Base-by-base conservation (phyloP, 2,329 filamentous ascomycete genomes). In the Alternaria ventricosa region DNA sequence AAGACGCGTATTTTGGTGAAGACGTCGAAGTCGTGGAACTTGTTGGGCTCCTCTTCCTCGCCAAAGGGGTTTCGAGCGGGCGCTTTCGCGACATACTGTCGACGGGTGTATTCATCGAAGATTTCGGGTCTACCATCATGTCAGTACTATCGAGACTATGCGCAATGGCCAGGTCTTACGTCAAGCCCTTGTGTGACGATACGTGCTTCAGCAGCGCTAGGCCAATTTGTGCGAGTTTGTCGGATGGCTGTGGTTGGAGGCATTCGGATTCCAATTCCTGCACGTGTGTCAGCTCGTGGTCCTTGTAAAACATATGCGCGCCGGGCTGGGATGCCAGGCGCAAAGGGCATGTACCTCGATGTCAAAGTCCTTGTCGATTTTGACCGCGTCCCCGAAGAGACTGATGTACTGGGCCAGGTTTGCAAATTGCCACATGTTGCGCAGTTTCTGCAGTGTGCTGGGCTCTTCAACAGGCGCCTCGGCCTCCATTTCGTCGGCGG, bases 361-460 rank as follows among this genome's bases (percentile, higher is more conserved):
- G 75, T 95, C 93, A 67, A 97, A 86, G 75, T 91, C 89, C 66
- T 96, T 92, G 72, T 96, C 91, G 69, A 98, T 92, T 83, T 97
- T 97, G 78, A 97, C 90, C 46, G 90, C 90, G 74, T 91, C 90
- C 65, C 95, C 94, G 80, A 99, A 99, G 44, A 95, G 88, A 78
- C 90, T 92, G 65, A 98, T 92, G 87, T 94, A 99, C 82, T 99
- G 95, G 82, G 91, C 94, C 8, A 98, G 84, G 75, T 94, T 95
- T 65, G 95, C 93, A 81, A 98, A 97, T 80, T 97, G 92, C 94
- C 95, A 98, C 86, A 92, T 94, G 78, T 92, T 96, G 67, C 95
- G 89, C 70, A 98, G 87, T 69, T 86, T 89, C 62, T 88, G 83
- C 27, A 96, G 84, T 72, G 71, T 75, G 62, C 71, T 78, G 61